Evolutionary conservation across 2,329 filamentous ascomycete genomes (phyloP), one percentile per base, ranked within the genome.

Genomic region (Cytospora schulzeri): DNA sequence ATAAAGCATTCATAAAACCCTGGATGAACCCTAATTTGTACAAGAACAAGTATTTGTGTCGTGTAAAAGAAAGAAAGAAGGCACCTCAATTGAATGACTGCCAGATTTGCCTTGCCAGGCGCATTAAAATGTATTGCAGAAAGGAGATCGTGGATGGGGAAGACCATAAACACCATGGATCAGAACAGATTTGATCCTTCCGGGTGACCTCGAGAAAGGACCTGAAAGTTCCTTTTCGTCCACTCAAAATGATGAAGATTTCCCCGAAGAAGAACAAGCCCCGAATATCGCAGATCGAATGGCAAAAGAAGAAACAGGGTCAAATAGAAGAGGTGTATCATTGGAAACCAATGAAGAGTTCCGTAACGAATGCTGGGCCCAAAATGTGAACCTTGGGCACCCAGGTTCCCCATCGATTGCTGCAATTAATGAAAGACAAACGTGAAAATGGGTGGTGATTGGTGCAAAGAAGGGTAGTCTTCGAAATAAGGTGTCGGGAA

Each of bases 1-100:
- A 29, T 28, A 52, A 50, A 28, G 26, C 31, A n/a, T 31, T 24
- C 22, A 29, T 35, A 24, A 51, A 51, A 28, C 52, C 41, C 19
- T n/a, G 15, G 15, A 15, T 33, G 26, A 50, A n/a, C 41, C 53
- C 54, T 56, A 19, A 19, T 52, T 61, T 62, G 60, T 62, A 62
- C 60, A 62, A 62, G 52, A 62, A 56, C 41, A 19, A 31, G 22
- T 26, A 7, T 26, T 15, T 48, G n/a, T 48, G 45, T 22, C 45
- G n/a, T 24, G n/a, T 48, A n/a, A 19, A n/a, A n/a, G 19, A 48
- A 24, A 24, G 9, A 19, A 48, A 48, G 11, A 48, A 22, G 41
- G n/a, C n/a, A 22, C 45, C n/a, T 48, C 45, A 24, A 22, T 24
- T 22, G n/a, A 24, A 24, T 24, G 45, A 48, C 45, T 24, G n/a